These are phyloP conservation scores for Metarhizium robertsii DNA, from an alignment of 2,329 filamentous ascomycete genomes.

Conservation along the genomic window DNA sequence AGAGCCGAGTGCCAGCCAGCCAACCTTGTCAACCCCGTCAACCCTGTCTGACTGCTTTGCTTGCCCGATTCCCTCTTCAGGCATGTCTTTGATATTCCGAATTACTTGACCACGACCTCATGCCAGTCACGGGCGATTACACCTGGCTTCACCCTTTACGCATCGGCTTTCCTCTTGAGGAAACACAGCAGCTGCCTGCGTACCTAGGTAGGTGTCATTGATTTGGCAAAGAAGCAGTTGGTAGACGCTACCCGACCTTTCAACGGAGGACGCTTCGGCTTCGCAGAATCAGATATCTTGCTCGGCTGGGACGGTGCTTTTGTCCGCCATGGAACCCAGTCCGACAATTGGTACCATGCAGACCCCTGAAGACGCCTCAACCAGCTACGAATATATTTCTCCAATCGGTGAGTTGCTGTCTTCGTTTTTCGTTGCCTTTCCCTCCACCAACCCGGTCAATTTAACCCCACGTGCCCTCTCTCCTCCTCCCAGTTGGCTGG, in stretches of 20 bases:
- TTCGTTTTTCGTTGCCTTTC: not conserved
- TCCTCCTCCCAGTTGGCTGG: conserved; percentile 25
- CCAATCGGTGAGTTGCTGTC: conserved; percentile 43
- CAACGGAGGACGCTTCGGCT: not conserved
- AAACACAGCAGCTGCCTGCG: not conserved
- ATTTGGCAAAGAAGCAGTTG: not conserved
- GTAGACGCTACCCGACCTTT: not conserved
- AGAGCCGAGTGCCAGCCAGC: no score
- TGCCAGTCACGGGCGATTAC: not conserved
- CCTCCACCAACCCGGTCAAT: not conserved
- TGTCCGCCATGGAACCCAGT: conserved; percentile 27
- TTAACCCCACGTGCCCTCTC: conserved; percentile 33
- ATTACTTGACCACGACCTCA: not conserved
- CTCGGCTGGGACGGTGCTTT: not conserved
- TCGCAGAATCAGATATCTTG: not conserved
- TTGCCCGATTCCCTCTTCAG: not conserved
- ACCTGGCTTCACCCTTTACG: conserved; percentile 9
- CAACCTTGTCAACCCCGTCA: not conserved
- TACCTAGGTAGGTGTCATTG: not conserved
- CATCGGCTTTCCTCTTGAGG: conserved; percentile 17
- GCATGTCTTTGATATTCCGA: no score
- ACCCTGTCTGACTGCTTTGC: no score
- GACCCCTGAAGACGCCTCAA: conserved; percentile 36
- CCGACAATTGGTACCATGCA: conserved; percentile 23
- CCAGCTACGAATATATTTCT: conserved; percentile 34